Conservation (phyloP, 1,284 basidiomycete species). For the Mycena citricolor region DNA sequence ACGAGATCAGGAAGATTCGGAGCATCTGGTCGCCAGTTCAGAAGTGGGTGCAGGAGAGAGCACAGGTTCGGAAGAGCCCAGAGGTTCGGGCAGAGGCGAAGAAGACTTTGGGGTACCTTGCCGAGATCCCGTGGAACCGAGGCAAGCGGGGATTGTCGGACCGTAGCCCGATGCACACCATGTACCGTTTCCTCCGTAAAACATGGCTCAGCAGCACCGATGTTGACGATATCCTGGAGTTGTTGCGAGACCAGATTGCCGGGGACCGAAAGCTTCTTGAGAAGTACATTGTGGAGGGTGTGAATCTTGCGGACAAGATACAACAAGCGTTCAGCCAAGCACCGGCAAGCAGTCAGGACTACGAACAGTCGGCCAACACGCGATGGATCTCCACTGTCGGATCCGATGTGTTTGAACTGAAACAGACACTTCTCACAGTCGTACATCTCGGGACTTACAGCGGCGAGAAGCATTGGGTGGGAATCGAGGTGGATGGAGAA, state of each 20-base stretch:
- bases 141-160: constrained; percentile 8
- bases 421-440: constrained; percentile 1
- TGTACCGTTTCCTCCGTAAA: constrained; percentile 3
- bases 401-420: constrained; percentile 1
- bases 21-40: too few relatives aligned
- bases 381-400: constrained; percentile 3
- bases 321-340: background rate
- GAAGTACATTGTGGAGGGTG: constrained; percentile 3
- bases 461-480: constrained; percentile 19
- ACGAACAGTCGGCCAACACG: background rate
- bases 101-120: too few relatives aligned
- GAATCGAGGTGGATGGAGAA: constrained; percentile 11
- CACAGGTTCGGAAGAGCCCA: too few relatives aligned
- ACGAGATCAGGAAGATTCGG: constrained; percentile 4
- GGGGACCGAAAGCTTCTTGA: background rate
- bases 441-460: constrained; percentile 10
- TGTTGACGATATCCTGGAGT: constrained; percentile 6
- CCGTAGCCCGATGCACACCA: background rate
- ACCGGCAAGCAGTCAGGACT: background rate
- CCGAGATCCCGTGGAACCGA: constrained; percentile 6
- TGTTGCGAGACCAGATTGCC: background rate
- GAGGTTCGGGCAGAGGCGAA: too few relatives aligned
- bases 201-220: constrained; percentile 7
- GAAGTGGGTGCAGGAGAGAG: too few relatives aligned
- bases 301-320: constrained; percentile 2